Evolutionary conservation across 805 yeast genomes (phyloP).

Genomic region (Debaryomyces tyrocola): DNA sequence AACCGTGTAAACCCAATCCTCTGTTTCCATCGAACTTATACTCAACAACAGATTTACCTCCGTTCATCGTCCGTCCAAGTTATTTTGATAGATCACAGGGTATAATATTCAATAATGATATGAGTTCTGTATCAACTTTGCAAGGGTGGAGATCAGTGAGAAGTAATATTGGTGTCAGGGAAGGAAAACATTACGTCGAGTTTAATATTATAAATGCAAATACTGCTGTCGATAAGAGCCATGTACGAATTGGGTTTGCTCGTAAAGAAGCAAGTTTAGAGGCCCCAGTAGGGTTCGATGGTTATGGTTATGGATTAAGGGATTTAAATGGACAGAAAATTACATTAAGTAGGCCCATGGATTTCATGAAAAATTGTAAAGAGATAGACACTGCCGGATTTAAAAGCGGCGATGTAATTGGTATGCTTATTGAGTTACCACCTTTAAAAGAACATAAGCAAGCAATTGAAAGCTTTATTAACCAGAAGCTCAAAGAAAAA

Average conservation of each 20-base stretch:
- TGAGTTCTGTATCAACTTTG: slow-evolving; percentile 50
- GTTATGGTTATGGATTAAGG: slow-evolving; percentile 88
- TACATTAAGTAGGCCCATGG: slow-evolving; percentile 68
- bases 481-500: slow-evolving; percentile 3
- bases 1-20: slow-evolving; percentile 74
- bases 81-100: slow-evolving; percentile 72
- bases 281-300: slow-evolving; percentile 95
- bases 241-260: slow-evolving; percentile 81
- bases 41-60: slow-evolving; percentile 72
- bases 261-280: slow-evolving; percentile 87
- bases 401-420: slow-evolving; percentile 77
- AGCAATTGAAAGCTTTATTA: slow-evolving; percentile 34
- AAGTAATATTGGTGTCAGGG: slow-evolving; percentile 70
- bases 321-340: slow-evolving; percentile 75
- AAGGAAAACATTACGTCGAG: slow-evolving; percentile 82
- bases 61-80: slow-evolving; percentile 55
- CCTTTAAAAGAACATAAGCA: slow-evolving; percentile 41
- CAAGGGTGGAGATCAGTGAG: slow-evolving; percentile 83
- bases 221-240: slow-evolving; percentile 33
- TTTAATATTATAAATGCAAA: slow-evolving; percentile 53
- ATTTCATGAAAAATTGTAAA: slow-evolving; percentile 37
- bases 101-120: slow-evolving; percentile 31
- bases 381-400: slow-evolving; percentile 45
- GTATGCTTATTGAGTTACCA: slow-evolving; percentile 75
- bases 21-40: slow-evolving; percentile 56